A percentile compares a stretch with the other conserved stretches of the same genome.
phyloP scores from a whole-genome alignment of 768 basidiomycete genomes.

The Hydnomerulius pinastri region DNA sequence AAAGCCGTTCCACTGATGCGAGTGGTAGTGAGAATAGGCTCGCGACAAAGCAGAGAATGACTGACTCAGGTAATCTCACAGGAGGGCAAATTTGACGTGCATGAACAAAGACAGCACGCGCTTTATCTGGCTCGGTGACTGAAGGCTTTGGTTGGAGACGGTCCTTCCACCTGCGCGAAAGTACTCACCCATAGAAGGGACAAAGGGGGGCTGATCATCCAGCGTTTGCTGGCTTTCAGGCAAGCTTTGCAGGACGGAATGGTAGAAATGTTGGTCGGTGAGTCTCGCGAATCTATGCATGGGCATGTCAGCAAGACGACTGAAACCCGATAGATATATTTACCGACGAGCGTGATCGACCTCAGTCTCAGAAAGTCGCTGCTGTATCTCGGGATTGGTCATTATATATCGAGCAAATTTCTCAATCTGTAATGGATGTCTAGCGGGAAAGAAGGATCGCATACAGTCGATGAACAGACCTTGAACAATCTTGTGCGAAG shows the following conservation, averaged over 20 bases:
- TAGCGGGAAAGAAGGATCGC: neutral
- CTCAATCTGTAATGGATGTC: conserved; percentile 63
- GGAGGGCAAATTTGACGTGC: conserved; percentile 72
- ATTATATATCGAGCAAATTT: conserved; percentile 82
- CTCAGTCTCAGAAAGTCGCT: conserved; percentile 81
- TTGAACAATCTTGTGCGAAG: conserved; percentile 85
- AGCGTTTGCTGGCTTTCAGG: conserved; percentile 76
- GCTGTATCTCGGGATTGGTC: conserved; percentile 68
- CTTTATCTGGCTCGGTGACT: conserved; percentile 81
- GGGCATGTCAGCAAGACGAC: neutral
- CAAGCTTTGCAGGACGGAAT: conserved; percentile 80
- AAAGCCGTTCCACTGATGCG: conserved; percentile 62
- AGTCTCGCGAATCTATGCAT: conserved; percentile 69
- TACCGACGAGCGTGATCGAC: conserved; percentile 78
- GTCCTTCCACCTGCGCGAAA: neutral
- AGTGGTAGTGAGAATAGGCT: neutral
- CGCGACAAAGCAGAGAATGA: conserved; percentile 4
- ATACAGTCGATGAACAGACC: conserved; percentile 42
- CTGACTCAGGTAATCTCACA: conserved; percentile 70
- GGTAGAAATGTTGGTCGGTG: conserved; percentile 74
- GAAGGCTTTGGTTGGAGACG: conserved; percentile 12
- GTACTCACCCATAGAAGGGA: conserved; percentile 72
- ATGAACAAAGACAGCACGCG: conserved; percentile 78
- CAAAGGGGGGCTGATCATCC: conserved; percentile 71
- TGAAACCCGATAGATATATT: conserved; percentile 14